Conservation (phyloP, 257 asterid genomes). For the Thymus mandschuricus region DNA sequence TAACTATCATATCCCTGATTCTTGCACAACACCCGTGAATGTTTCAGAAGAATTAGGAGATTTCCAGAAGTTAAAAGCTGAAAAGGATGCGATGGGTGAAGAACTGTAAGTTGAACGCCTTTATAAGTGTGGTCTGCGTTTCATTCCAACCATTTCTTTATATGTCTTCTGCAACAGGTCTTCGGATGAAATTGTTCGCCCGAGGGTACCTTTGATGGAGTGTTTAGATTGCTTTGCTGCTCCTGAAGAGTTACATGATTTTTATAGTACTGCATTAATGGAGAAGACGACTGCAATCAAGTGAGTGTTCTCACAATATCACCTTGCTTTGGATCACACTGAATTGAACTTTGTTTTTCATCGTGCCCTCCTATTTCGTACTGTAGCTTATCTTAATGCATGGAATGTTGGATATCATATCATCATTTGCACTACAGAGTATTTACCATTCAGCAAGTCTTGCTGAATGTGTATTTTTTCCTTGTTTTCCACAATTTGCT, state of each 20-base stretch:
- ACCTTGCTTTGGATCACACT: constrained; percentile 7
- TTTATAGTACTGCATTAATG: constrained; percentile 80
- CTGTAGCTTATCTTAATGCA: constrained; percentile 14
- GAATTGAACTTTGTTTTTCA: background rate
- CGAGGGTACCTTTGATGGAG: constrained; percentile 84
- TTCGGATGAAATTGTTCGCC: constrained; percentile 83
- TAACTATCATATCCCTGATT: constrained; percentile 29
- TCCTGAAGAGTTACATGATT: constrained; percentile 90
- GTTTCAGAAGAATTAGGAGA: constrained; percentile 75
- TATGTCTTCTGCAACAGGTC: constrained; percentile 52
- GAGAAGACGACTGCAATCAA: constrained; percentile 84
- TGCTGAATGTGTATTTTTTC: constrained; percentile 23
- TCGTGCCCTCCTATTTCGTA: background rate
- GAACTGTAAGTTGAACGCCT: constrained; percentile 69
- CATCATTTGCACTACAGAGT: constrained; percentile 20
- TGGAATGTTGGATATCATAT: background rate
- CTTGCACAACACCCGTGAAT: constrained; percentile 23
- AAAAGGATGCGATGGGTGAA: constrained; percentile 71
- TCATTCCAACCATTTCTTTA: constrained; percentile 29
- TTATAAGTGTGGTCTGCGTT: constrained; percentile 4
- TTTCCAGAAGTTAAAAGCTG: constrained; percentile 69
- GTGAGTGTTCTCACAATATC: constrained; percentile 48
- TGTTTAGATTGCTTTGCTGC: constrained; percentile 83
- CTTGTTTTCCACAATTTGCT: constrained; percentile 4
- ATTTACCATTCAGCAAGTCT: constrained; percentile 16